Evolutionary conservation across 2,329 filamentous ascomycete genomes (phyloP), one percentile per base, ranked within the genome.

Genomic region (Cyphellophora attinorum): DNA sequence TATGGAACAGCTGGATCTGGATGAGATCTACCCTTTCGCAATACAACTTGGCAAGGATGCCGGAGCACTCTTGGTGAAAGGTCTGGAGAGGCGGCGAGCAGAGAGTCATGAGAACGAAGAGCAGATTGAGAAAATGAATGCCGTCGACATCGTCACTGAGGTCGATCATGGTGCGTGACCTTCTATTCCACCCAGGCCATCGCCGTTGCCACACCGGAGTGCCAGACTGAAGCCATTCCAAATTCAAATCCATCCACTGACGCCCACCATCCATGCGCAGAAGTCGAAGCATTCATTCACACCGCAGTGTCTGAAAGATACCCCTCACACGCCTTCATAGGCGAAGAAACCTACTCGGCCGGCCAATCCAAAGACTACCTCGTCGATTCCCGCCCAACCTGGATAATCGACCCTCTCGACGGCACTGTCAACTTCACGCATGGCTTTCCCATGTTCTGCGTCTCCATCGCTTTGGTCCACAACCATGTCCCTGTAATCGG

Each of bases 351-450:
- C 0, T 86, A 86, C 54, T 79, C 77, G 28, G 75, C 77, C 49
- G 76, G 79, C 23, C 54, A 71, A 16, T 77, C 79, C 0, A 74
- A 77, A 48, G 65, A 76, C 29, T 86, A 85, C 51, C 68, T 85
- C 4, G 76, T 86, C 41, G 62, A 60, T 29, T 53, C 70, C 27
- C 48, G 59, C 1, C 81, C 81, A 28, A 85, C 81, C 19, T 86
- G 81, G 82, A 75, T 78, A 49, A 70, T 86, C 27, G 82, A 88
- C 56, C 81, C 82, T 6, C 67, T 86, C 17, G 81, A 86, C 51
- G 81, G 79, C 28, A 86, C 82, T 3, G 80, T 86, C 40, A 86
- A 86, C 63, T 86, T 81, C 60, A 83, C 81, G 18, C 82, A 86
- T 55, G 68, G 84, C 5, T 85, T 84, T 51, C 80, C 80, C 39